Conservation (phyloP, 2,329 filamentous ascomycete genomes). For the Colletotrichum lupini region DNA sequence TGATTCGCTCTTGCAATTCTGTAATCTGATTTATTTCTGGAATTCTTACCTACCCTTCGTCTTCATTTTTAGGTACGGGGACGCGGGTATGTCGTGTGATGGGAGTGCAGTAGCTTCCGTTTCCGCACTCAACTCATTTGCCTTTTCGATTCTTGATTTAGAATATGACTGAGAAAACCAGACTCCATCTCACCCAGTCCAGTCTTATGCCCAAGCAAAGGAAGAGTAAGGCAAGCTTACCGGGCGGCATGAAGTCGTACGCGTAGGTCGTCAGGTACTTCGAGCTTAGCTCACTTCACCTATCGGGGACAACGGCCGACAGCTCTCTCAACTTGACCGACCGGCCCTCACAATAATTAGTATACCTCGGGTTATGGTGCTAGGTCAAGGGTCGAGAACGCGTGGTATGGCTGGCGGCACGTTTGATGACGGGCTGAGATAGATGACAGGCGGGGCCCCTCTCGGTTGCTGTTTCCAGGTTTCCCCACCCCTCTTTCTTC, state of each 20-base stretch:
- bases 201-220: neutral
- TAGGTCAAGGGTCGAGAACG: constrained; percentile 2
- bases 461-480: constrained; percentile 11
- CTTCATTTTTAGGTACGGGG: constrained; percentile 21
- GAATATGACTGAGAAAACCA: neutral
- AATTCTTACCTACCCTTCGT: too few species aligned
- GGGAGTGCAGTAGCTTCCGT: neutral
- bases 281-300: neutral
- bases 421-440: constrained; percentile 34
- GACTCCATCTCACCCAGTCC: neutral
- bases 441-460: constrained; percentile 24
- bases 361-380: too few species aligned
- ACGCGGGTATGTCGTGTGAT: neutral
- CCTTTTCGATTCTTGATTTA: neutral
- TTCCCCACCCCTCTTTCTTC: neutral
- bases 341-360: too few species aligned
- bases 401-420: neutral
- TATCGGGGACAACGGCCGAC: neutral
- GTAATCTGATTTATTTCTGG: neutral
- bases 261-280: neutral
- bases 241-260: neutral
- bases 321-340: neutral
- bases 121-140: neutral
- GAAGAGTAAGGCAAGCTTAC: neutral
- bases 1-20: neutral